phyloP scores from a whole-genome alignment of 306 rosid species.

The peach (Prunus persica) region DNA sequence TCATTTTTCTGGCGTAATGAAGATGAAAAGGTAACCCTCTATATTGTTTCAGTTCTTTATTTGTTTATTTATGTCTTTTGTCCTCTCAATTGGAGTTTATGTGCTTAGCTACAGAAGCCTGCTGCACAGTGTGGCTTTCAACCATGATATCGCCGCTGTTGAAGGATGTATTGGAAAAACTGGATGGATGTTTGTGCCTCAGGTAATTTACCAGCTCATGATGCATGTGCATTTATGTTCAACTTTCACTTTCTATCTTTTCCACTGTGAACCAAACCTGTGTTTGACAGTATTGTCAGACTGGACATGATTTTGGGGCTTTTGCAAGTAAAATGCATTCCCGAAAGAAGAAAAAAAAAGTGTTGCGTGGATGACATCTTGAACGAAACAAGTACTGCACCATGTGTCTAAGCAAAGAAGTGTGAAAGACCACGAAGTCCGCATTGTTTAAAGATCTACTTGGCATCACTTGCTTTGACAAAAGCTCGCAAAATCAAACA shows the following conservation, averaged over 20 bases:
- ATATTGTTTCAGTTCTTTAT: not conserved
- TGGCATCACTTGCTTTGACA: too few species aligned
- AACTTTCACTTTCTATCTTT: not conserved
- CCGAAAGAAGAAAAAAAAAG: too few species aligned
- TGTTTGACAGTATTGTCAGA: too few species aligned
- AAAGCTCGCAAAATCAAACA: not conserved
- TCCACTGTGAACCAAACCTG: too few species aligned
- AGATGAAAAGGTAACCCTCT: not conserved
- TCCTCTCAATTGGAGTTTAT: not conserved
- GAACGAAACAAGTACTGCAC: too few species aligned
- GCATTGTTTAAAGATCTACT: too few species aligned
- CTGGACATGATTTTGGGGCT: too few species aligned
- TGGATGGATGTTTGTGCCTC: not conserved
- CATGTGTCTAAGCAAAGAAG: too few species aligned
- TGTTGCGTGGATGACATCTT: too few species aligned
- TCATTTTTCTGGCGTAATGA: not conserved
- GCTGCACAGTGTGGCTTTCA: not conserved
- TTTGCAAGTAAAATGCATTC: too few species aligned
- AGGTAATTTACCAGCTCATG: not conserved
- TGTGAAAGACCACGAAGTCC: too few species aligned
- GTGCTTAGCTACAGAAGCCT: not conserved
- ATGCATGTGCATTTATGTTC: not conserved
- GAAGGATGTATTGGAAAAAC: not conserved
- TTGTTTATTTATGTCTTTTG: not conserved
- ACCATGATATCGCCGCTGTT: not conserved